Percentiles rank a stretch among this genome's conserved stretches.
These are phyloP conservation scores for Starmerella bombi DNA, from an alignment of 805 yeast genomes.

Conservation along the genomic window DNA sequence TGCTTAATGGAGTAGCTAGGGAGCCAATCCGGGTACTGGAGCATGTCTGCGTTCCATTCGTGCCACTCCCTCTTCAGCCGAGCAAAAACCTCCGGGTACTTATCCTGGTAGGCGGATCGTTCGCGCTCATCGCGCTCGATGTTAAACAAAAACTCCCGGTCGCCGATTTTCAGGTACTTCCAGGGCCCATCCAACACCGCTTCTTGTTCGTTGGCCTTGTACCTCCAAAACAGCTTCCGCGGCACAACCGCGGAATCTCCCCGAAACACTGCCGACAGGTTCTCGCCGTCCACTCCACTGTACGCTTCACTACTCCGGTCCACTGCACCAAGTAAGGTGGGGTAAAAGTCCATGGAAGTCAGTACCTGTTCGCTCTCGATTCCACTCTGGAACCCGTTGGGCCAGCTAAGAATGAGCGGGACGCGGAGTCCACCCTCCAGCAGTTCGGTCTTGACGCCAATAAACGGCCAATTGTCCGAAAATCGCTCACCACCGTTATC, in stretches of 20 bases:
- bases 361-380: conserved; percentile 31
- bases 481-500: conserved; percentile 58
- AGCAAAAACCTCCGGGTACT: conserved; percentile 30
- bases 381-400: conserved; percentile 23
- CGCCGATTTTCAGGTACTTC: conserved; percentile 18
- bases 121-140: conserved; percentile 39
- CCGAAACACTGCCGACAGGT: conserved; percentile 27
- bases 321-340: conserved; percentile 38
- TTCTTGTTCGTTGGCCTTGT: conserved; percentile 16
- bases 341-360: conserved; percentile 49
- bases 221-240: conserved; percentile 21
- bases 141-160: conserved; percentile 22
- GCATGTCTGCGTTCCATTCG: conserved; percentile 24
- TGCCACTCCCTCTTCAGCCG: conserved; percentile 39
- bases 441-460: conserved; percentile 42
- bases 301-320: conserved; percentile 33
- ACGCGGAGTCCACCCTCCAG: conserved; percentile 50
- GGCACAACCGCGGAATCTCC: conserved; percentile 16
- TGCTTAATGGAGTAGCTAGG: conserved; percentile 3
- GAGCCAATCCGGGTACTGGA: conserved; percentile 7
- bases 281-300: conserved; percentile 39
- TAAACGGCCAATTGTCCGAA: conserved; percentile 42
- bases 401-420: conserved; percentile 39
- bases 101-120: conserved; percentile 32
- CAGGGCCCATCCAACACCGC: conserved; percentile 19